These are phyloP conservation scores for Ensete glaucum DNA, from an alignment of 176 grass and related monocot genomes.

Conservation along the genomic window DNA sequence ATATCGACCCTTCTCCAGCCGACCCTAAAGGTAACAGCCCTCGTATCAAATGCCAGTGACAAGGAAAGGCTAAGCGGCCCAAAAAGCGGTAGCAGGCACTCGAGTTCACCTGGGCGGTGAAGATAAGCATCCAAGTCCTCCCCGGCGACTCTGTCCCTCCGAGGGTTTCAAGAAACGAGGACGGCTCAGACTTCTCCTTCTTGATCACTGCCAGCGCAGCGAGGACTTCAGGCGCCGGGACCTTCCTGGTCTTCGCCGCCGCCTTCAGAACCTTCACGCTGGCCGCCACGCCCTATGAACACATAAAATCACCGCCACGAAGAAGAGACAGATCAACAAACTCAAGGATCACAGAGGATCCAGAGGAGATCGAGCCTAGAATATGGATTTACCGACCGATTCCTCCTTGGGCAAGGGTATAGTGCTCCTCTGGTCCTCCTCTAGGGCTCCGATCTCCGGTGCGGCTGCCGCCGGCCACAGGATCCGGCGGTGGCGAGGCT, in stretches of 20 bases:
- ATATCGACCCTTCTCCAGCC: constrained; percentile 68
- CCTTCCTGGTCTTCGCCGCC: constrained; percentile 68
- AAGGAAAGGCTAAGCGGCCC: neutral
- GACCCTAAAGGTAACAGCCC: constrained; percentile 34
- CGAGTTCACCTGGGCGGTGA: constrained; percentile 58
- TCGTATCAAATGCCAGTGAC: neutral
- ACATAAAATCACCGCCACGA: neutral
- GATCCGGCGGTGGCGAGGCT: neutral
- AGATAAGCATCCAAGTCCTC: constrained; percentile 98
- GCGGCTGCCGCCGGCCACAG: constrained; percentile 11
- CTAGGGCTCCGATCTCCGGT: constrained; percentile 16
- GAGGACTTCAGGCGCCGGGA: constrained; percentile 49
- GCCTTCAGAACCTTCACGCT: constrained; percentile 74
- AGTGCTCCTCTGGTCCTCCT: constrained; percentile 12
- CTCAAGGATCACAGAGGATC: neutral
- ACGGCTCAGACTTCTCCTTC: constrained; percentile 60
- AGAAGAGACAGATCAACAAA: neutral
- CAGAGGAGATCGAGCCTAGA: too few relatives aligned
- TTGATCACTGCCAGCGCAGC: constrained; percentile 58
- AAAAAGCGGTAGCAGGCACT: neutral
- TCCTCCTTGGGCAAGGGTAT: constrained; percentile 4
- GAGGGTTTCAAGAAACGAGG: constrained; percentile 60
- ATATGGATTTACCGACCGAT: constrained; percentile 1
- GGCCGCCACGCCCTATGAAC: constrained; percentile 39
- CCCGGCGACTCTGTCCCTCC: constrained; percentile 76